phyloP scores from a whole-genome alignment of 208 protist species.

The Trichomonas gallinae region DNA sequence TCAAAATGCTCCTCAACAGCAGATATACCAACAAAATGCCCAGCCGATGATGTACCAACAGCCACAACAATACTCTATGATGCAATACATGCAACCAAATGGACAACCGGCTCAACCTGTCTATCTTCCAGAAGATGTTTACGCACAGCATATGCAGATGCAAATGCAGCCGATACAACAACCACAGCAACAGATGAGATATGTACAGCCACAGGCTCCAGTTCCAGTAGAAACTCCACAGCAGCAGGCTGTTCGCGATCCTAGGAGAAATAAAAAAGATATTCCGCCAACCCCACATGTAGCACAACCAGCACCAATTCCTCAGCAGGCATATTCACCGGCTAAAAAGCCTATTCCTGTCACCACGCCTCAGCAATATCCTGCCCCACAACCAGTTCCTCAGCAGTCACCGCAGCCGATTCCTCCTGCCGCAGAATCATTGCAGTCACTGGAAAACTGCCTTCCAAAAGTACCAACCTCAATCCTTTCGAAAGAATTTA shows the following conservation, averaged over 20 bases:
- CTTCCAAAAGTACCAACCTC: not conserved
- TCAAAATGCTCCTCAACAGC: not conserved
- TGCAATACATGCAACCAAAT: not conserved
- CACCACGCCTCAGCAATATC: not conserved
- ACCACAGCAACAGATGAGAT: not conserved
- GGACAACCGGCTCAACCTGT: not conserved
- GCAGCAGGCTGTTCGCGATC: not conserved
- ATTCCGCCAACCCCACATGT: not conserved
- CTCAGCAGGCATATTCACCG: not conserved
- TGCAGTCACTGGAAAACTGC: not conserved
- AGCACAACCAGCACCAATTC: not conserved
- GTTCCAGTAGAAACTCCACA: not conserved
- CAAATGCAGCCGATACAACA: not conserved
- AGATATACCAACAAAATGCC: not conserved
- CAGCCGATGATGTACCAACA: not conserved
- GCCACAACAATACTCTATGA: not conserved
- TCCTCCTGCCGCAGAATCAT: not conserved
- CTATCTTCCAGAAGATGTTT: not conserved
- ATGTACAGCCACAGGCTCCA: not conserved
- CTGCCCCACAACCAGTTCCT: not conserved
- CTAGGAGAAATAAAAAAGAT: not conserved
- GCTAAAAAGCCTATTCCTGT: not conserved
- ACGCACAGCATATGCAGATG: not conserved
- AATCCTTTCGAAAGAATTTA: not conserved
- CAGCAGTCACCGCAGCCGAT: not conserved